Evolutionary conservation across 2,329 filamentous ascomycete species (phyloP).

Genomic region (Thermomyces lanuginosus): DNA sequence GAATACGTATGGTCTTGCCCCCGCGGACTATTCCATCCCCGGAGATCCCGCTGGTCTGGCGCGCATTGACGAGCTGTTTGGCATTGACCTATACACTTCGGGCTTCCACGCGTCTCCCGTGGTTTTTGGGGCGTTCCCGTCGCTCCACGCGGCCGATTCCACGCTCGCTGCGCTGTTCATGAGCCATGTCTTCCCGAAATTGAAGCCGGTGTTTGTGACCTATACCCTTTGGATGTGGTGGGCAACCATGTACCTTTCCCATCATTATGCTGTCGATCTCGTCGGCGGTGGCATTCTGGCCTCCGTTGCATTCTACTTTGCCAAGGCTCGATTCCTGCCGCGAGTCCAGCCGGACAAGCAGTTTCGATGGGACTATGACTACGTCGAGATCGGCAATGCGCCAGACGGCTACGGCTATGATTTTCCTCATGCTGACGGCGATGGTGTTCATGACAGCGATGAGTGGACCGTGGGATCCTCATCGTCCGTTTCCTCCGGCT

Average conservation of each 20-base stretch:
- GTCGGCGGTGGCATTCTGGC: conserved; percentile 70
- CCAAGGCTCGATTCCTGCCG: conserved; percentile 65
- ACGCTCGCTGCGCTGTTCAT: conserved; percentile 85
- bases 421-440: conserved; percentile 40
- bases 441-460: conserved; percentile 52
- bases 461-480: conserved; percentile 83
- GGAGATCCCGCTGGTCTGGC: conserved; percentile 81
- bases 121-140: conserved; percentile 90
- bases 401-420: conserved; percentile 36
- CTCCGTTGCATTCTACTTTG: conserved; percentile 64
- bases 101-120: conserved; percentile 79
- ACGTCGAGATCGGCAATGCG: conserved; percentile 65
- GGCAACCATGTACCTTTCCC: conserved; percentile 95
- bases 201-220: conserved; percentile 61
- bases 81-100: conserved; percentile 82
- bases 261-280: conserved; percentile 91
- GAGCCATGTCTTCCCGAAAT: conserved; percentile 74
- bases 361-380: conserved; percentile 91
- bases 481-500: conserved; percentile 54
- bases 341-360: conserved; percentile 68
- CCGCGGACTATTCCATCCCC: conserved; percentile 79
- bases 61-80: conserved; percentile 76
- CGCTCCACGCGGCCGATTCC: conserved; percentile 75
- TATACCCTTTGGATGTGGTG: conserved; percentile 95
- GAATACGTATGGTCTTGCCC: conserved; percentile 75